Base-by-base conservation (phyloP, 345 rosid species). In the Lenwebbia sp. region DNA sequence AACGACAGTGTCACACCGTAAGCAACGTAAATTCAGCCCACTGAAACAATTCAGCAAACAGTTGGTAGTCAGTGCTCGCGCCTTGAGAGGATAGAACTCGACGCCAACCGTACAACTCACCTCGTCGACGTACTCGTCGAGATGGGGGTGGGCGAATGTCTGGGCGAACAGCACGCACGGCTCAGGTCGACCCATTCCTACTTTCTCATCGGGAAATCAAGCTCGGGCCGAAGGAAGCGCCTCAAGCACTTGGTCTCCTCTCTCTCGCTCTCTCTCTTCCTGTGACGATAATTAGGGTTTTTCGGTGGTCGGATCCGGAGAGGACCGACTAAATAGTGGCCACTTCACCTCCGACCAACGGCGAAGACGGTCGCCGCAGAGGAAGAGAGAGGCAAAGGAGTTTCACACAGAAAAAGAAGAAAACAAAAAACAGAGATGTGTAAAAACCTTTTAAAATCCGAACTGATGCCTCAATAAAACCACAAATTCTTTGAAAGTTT, bases 111-210 rank as follows among this genome's bases (percentile, higher is more conserved):
- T 13, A 13, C 14, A 11, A 70, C 81, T 70, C 81, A 95, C 99
- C 98, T 97, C 99, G 87, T 96, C 99, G 41, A 97, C 99, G 88
- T 97, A 96, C 89, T 97, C 99, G 87, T 97, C 99, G 88, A 97
- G 92, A 52, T 96, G 98, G 58, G 99, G 94, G 87, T 97, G 99
- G 87, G 93, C 96, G 90, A 97, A 97, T 84, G 96, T 95, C 93
- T 95, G 99, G 54, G 99, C 90, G 88, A 96, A 97, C 88, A 97
- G 88, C 87, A 97, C 96, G 91, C 95, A 95, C 49, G 99, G 96
- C 87, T 96, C 99, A 30, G 99, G 96, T 85, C 99, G 94, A 78
- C 96, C 98, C 99, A 97, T 88, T 37, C 81, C 81, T 70, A 70
- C 81, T 37, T 51, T 82, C 54, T 49, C 55, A 49, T 49, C 83